Evolutionary conservation across 192 early-diverging fungal species (phyloP), one percentile per base, ranked within the genome.

Genomic region (Entomortierella chlamydospora): DNA sequence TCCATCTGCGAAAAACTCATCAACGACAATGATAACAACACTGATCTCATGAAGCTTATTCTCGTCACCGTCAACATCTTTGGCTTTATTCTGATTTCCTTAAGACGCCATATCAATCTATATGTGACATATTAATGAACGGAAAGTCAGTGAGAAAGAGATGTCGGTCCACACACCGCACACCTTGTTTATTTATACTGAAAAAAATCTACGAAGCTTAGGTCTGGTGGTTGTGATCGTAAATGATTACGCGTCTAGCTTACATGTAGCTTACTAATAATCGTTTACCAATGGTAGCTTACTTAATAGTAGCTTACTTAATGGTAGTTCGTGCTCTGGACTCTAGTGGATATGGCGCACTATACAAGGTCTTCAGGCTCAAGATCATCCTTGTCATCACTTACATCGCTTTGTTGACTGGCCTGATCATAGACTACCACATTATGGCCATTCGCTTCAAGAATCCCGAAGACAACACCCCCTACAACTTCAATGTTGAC

Each of bases 381-480:
- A 54, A 54, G 52, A 29, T 54, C 12, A 23, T 54, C 52, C 52
- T 54, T 12, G 9, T 54, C 25, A 26, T 23, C 52, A 54, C 26
- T 23, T 54, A 54, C 12, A 4, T 26, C 26, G 26, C 26, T 4
- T 23, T 54, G 23, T 26, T 54, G 52, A 23, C 26, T 23, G 52
- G 52, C 4, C 4, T 54, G 20, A 4, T 29, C 2, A 23, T 54
- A 5, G 26, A 54, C 52, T 54, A 54, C 52, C 3, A 28, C 25
- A 54, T 54, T 23, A 54, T 54, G 52, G 52, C 26, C 25, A 54
- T 54, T 23, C 52, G 52, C 52, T 54, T 54, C 52, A n/a, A 23
- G 52, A 12, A 54, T 26, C 52, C 52, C 2, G 52, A 54, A 2
- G 26, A 54, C 12, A 23, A 54, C 5, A 54, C 52, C 5, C 52